phyloP scores from a whole-genome alignment of 169 alveolate genomes.

The Sarcocystis neurona region DNA sequence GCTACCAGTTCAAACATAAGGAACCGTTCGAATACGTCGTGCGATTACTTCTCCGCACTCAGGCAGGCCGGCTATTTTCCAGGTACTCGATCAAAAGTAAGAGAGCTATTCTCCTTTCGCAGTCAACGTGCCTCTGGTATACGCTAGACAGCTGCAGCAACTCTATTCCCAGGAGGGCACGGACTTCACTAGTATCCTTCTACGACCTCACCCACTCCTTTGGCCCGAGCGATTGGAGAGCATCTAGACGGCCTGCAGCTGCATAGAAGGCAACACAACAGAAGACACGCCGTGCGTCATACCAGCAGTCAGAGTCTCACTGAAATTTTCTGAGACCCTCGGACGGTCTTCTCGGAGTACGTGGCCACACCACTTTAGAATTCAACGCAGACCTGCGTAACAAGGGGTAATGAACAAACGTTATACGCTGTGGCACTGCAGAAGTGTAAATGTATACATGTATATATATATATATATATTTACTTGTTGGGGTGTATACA shows the following conservation, averaged over 20 bases:
- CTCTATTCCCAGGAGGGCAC: too few species aligned
- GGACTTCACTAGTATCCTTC: too few species aligned
- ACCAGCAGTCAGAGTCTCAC: not conserved
- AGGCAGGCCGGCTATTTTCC: not conserved
- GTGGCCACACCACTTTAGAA: not conserved
- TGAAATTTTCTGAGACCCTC: not conserved
- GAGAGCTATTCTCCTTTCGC: not conserved
- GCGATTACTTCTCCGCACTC: too few species aligned
- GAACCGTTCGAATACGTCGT: too few species aligned
- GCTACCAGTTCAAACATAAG: too few species aligned
- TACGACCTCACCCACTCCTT: slow-evolving; percentile 41
- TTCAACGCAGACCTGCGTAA: not conserved
- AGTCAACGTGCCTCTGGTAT: not conserved
- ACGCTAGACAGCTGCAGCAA: too few species aligned
- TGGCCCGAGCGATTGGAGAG: slow-evolving; percentile 26
- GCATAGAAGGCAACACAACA: slow-evolving; percentile 8
- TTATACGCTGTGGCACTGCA: too few species aligned
- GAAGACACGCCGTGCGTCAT: not conserved
- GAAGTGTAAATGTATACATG: too few species aligned
- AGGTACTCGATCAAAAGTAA: not conserved
- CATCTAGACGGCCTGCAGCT: slow-evolving; percentile 56
- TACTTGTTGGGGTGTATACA: too few species aligned
- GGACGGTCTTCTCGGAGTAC: not conserved
- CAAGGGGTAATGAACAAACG: not conserved
- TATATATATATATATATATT: too few species aligned